phyloP scores from a whole-genome alignment of 768 basidiomycete genomes.

The Termitomyces bulborhizus region DNA sequence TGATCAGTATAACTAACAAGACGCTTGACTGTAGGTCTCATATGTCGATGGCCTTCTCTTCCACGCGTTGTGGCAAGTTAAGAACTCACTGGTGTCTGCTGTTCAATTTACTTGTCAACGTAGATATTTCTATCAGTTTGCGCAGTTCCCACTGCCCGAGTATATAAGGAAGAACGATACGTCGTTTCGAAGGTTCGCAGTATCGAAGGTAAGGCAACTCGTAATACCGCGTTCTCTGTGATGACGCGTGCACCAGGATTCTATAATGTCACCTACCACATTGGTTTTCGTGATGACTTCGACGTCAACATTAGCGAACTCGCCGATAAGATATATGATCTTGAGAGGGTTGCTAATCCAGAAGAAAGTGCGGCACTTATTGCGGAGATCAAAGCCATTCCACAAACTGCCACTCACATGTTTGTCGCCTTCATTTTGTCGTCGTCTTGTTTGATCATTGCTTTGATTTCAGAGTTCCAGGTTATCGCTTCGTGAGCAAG shows the following conservation, averaged over 20 bases:
- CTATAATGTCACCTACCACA: constrained; percentile 53
- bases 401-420: too few relatives aligned
- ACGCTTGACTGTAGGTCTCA: constrained; percentile 32
- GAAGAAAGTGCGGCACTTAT: too few relatives aligned
- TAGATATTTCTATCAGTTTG: constrained; percentile 24
- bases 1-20: not conserved
- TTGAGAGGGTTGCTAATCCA: constrained; percentile 39
- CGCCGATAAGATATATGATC: constrained; percentile 39
- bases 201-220: constrained; percentile 33
- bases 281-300: constrained; percentile 56
- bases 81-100: not conserved
- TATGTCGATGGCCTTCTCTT: constrained; percentile 64
- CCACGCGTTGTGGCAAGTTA: constrained; percentile 53
- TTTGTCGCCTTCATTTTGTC: too few relatives aligned
- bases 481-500: too few relatives aligned
- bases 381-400: too few relatives aligned
- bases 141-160: constrained; percentile 43
- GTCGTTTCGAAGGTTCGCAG: constrained; percentile 51
- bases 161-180: constrained; percentile 46
- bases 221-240: not conserved
- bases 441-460: too few relatives aligned
- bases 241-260: constrained; percentile 31
- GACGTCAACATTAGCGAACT: constrained; percentile 44
- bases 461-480: too few relatives aligned
- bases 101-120: not conserved